phyloP scores from a whole-genome alignment of 164 flowering plant species.

The Nymphaea thermarum region DNA sequence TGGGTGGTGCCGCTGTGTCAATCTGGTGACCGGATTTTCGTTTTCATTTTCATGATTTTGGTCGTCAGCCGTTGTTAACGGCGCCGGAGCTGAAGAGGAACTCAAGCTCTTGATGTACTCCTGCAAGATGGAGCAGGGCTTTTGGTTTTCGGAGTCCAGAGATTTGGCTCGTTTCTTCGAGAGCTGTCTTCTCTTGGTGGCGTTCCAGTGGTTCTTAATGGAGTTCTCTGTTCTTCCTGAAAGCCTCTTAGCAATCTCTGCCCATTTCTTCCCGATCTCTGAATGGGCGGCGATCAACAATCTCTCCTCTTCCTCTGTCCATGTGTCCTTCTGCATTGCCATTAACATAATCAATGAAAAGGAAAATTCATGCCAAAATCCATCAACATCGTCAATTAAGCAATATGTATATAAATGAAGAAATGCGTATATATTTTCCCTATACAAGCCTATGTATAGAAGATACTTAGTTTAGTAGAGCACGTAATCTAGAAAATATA shows the following conservation, averaged over 20 bases:
- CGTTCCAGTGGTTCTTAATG: constrained; percentile 89
- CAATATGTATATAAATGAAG: background rate
- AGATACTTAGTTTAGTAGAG: too few relatives aligned
- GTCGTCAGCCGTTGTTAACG: background rate
- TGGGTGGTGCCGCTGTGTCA: background rate
- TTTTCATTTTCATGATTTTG: background rate
- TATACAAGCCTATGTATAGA: too few relatives aligned
- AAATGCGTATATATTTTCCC: background rate
- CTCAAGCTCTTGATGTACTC: constrained; percentile 63
- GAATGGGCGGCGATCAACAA: constrained; percentile 44
- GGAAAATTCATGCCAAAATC: too few relatives aligned
- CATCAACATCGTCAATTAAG: background rate
- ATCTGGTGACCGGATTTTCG: background rate
- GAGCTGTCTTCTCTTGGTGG: constrained; percentile 66
- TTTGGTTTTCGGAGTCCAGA: constrained; percentile 31
- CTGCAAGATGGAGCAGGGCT: constrained; percentile 42
- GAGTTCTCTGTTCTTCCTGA: constrained; percentile 86
- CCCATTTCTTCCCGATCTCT: constrained; percentile 84
- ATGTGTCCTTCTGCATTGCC: constrained; percentile 49
- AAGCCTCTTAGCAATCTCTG: constrained; percentile 70
- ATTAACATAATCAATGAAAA: background rate
- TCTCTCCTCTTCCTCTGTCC: constrained; percentile 76
- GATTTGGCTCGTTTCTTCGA: constrained; percentile 32
- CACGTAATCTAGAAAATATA: too few relatives aligned
- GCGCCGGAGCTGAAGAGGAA: constrained; percentile 2